These are phyloP conservation scores for Knufia fluminis DNA, from an alignment of 2,329 filamentous ascomycete genomes.

Conservation along the genomic window DNA sequence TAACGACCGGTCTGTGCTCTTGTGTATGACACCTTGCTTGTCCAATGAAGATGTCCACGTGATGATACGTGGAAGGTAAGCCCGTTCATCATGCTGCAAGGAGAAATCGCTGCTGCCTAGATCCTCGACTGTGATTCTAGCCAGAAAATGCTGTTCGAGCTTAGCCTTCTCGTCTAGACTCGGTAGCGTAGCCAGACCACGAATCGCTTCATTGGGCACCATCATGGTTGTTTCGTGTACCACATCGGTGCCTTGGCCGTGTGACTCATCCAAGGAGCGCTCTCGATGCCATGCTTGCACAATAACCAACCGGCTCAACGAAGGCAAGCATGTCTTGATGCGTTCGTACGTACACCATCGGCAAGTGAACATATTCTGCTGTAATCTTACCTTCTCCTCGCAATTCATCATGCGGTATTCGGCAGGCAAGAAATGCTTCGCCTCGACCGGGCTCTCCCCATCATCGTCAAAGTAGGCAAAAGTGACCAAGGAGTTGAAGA, in stretches of 20 bases:
- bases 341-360: slow-evolving; percentile 33
- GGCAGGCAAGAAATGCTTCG: slow-evolving; percentile 28
- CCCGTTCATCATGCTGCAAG: neutral
- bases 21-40: slow-evolving; percentile 14
- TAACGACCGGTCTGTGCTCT: slow-evolving; percentile 12
- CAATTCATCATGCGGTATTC: slow-evolving; percentile 26
- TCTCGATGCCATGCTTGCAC: slow-evolving; percentile 28
- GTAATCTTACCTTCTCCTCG: slow-evolving; percentile 27
- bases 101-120: neutral
- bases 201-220: neutral
- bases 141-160: slow-evolving; percentile 6
- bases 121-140: slow-evolving; percentile 3
- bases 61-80: slow-evolving; percentile 11
- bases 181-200: slow-evolving; percentile 3
- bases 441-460: slow-evolving; percentile 27
- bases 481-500: slow-evolving; percentile 34
- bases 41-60: slow-evolving; percentile 16
- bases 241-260: slow-evolving; percentile 22
- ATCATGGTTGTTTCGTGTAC: neutral
- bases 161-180: neutral
- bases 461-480: slow-evolving; percentile 35
- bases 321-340: slow-evolving; percentile 28
- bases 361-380: slow-evolving; percentile 29
- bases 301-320: slow-evolving; percentile 28
- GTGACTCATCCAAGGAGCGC: neutral